Conservation (phyloP, 148 eudicot genomes). For the Selenicereus undatus region DNA sequence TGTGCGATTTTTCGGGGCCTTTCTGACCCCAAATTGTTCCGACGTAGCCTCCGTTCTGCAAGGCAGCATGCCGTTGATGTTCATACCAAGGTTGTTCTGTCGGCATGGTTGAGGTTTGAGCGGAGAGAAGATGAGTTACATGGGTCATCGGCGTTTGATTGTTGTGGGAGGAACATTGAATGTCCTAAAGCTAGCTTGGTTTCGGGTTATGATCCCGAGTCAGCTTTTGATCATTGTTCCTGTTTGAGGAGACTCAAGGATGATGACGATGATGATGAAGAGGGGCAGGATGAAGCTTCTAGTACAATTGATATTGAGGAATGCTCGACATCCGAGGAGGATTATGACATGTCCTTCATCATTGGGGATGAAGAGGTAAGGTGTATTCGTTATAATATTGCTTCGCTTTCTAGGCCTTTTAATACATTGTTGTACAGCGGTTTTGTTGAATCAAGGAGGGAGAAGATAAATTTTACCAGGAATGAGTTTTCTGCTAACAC, state of each 20-base stretch:
- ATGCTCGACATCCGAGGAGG: slow-evolving; percentile 47
- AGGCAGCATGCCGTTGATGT: slow-evolving; percentile 57
- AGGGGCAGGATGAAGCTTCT: not conserved
- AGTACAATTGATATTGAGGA: slow-evolving; percentile 29
- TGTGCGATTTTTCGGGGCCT: slow-evolving; percentile 41
- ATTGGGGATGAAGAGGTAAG: slow-evolving; percentile 59
- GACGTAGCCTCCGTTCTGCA: slow-evolving; percentile 47
- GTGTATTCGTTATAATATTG: slow-evolving; percentile 54
- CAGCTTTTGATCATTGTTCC: slow-evolving; percentile 42
- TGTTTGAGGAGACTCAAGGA: slow-evolving; percentile 25
- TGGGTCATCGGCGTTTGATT: slow-evolving; percentile 50
- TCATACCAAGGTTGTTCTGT: slow-evolving; percentile 51
- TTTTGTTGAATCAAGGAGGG: slow-evolving; percentile 58
- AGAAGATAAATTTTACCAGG: slow-evolving; percentile 54
- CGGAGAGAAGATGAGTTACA: slow-evolving; percentile 62
- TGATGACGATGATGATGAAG: slow-evolving; percentile 3
- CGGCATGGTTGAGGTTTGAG: slow-evolving; percentile 61
- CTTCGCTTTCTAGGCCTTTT: slow-evolving; percentile 67
- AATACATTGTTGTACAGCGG: slow-evolving; percentile 59
- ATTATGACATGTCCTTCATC: slow-evolving; percentile 37
- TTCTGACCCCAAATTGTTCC: slow-evolving; percentile 43
- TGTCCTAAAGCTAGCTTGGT: slow-evolving; percentile 50
- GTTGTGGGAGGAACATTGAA: slow-evolving; percentile 52
- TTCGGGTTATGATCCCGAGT: slow-evolving; percentile 55
- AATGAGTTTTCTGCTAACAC: slow-evolving; percentile 54